Evolutionary conservation across 2,329 filamentous ascomycete genomes (phyloP), one percentile per base, ranked within the genome.

Genomic region (Didymella glomerata): DNA sequence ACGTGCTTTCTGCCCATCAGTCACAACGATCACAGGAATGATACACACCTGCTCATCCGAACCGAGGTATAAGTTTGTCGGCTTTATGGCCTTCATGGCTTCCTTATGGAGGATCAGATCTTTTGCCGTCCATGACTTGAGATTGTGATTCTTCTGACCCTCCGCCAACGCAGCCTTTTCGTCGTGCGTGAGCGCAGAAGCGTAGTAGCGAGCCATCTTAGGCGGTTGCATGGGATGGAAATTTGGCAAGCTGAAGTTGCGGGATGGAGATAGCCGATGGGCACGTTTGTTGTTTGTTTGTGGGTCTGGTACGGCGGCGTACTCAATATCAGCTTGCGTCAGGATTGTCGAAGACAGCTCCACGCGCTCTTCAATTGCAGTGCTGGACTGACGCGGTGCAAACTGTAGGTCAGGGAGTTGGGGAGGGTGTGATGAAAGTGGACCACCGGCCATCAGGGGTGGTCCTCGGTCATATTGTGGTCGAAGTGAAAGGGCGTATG

Each of bases 111-210:
- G 14, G 13, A 57, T 13, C 8, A 65, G 1, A 34, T 68, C 63
- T 10, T 61, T 32, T 4, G 3, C 40, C 3, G 59, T 60, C 65
- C 64, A 72, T 10, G 61, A 16, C 41, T 59, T 60, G 3, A 66
- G 58, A 42, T 70, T 71, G 49, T 70, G 65, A 30, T 68, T 65
- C 28, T 60, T 16, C 14, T 67, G 61, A 13, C 66, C 70, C 1
- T 9, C 14, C 4, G 49, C 41, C n/a, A 75, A 58, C 4, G 66
- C 60, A 11, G 44, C 18, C 30, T 52, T 60, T 22, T 71, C 72
- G 5, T 60, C 60, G 3, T 48, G 20, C 0, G 65, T 61, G 1
- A 74, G 63, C 1, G 66, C 57, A 22, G 60, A 48, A 14, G 45
- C 45, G 46, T 75, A 74, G 58, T 72, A 74, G 28, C 68, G 68